Base-by-base conservation (phyloP, 306 rosid species). In the Abrus precatorius region DNA sequence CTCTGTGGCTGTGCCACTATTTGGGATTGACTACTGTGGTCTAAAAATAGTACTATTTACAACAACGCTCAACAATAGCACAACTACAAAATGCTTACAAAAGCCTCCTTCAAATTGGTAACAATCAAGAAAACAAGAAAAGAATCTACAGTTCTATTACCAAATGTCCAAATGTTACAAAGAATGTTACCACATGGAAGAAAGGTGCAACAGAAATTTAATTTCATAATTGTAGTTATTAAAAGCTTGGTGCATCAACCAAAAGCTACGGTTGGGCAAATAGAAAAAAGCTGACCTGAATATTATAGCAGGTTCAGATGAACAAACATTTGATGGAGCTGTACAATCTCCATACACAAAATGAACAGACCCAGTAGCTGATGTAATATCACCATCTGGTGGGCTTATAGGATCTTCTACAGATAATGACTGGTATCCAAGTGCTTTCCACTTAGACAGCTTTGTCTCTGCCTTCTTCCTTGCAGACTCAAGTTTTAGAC, bases 321-420 rank as follows among this genome's bases (percentile, higher is more conserved):
- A 86, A 74, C 83, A 81, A 86, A 81, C 71, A 41, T 75, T 80
- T 52, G 88, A 84, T 32, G 99, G 94, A 28, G 87, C 85, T 54
- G 97, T 93, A 83, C 99, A 95, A 80, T 93, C 98, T 67, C 99
- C 98, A 69, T 89, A 91, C 38, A 95, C 92, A 80, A 89, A 93
- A 70, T 86, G 88, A 84, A 95, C 94, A 82, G 93, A 89, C 76
- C 97, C 99, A 77, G 87, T 72, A 73, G 89, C 95, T 61, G 87
- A 86, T 80, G 77, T 69, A 50, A 65, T 50, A 79, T 85, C 90
- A 72, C 67, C 57, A 72, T 78, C 91, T 44, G 72, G 72, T 75
- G 91, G 89, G 76, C 36, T 67, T 57, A 87, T 69, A 45, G 93
- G 87, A 36, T 89, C 91, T 63, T 84, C 49, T 59, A 93, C 91